Base-by-base conservation (phyloP, 805 yeast species). In the Cyberlindnera amylophila region DNA sequence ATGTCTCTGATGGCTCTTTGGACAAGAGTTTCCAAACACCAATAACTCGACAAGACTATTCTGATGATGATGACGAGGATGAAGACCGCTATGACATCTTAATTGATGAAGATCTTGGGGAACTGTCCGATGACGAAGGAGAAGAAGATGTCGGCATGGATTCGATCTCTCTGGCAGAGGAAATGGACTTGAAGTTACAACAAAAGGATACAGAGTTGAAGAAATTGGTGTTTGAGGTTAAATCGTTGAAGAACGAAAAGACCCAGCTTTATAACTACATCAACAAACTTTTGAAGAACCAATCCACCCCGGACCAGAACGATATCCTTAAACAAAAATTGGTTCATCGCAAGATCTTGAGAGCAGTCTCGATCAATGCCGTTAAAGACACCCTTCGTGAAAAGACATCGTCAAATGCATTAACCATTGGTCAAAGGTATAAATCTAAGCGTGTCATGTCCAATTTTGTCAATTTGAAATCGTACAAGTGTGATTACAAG, bases 201-300 rank as follows among this genome's bases (percentile, higher is more conserved):
- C 49, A 52, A 16, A 42, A 38, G 16, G 47, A 50, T 2, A 43
- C 14, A 12, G 12, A 15, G 2, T 24, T 55, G 2, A 41, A 42
- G 30, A 33, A 36, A 3, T 37, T 43, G 8, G 33, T 37, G n/a
- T 58, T 54, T 43, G 59, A 55, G 34, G 36, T 54, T 14, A 44
- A 30, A 7, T 44, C 60, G 1, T 39, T 57, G 26, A 47, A 45
- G 40, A 55, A 53, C 12, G 62, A 58, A 30, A 55, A 53, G 28
- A 28, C 21, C 1, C 61, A 58, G 32, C 44, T 58, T 11, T 55
- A 57, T 36, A 41, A 42, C 6, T 58, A 58, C 30, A 49, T 57
- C 32, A 56, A 57, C 44, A 50, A 33, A 21, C 39, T 57, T 13
- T 34, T 58, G 18, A 48, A 41, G 26, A 58, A 58, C 36, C 37